Conservation (phyloP, 1,139 yeast genomes). For the Sugiyamaella paludigena region DNA sequence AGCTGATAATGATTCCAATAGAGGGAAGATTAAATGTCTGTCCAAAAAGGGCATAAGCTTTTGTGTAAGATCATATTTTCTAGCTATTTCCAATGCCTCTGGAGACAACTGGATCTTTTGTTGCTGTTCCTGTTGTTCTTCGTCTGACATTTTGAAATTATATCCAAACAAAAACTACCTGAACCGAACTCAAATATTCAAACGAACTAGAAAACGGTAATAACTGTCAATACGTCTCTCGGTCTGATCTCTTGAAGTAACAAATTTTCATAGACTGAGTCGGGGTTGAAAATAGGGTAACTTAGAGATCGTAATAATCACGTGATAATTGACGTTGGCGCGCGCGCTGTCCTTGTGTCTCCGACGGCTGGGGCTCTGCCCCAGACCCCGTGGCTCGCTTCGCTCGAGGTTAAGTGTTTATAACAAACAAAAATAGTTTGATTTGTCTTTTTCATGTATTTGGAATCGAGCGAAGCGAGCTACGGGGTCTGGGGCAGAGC, state of each 20-base stretch:
- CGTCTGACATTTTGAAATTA: constrained; percentile 7
- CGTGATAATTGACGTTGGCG: too few relatives aligned
- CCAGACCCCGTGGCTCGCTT: too few relatives aligned
- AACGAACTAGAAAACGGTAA: background rate
- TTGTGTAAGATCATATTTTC: constrained; percentile 49
- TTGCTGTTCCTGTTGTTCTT: constrained; percentile 2
- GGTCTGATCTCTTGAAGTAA: background rate
- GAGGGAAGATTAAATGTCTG: constrained; percentile 54
- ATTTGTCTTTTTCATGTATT: too few relatives aligned
- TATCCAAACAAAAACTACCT: background rate
- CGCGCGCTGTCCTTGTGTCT: too few relatives aligned
- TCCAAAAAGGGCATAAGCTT: constrained; percentile 55
- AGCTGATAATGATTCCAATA: constrained; percentile 48
- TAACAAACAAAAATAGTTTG: too few relatives aligned
- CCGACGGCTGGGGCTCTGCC: too few relatives aligned
- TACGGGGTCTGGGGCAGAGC: too few relatives aligned
- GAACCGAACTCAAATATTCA: background rate
- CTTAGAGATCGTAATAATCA: too few relatives aligned
- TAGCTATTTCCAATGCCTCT: constrained; percentile 25
- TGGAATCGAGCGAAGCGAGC: too few relatives aligned
- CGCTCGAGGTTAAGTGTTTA: too few relatives aligned
- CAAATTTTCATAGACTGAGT: constrained; percentile 4
- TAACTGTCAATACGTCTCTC: background rate
- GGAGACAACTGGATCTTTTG: constrained; percentile 14
- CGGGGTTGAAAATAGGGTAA: constrained; percentile 3